A percentile compares a stretch with the other conserved stretches of the same genome.
These are phyloP conservation scores for Ophiobolus disseminans DNA, from an alignment of 2,329 filamentous ascomycete species.

Conservation along the genomic window DNA sequence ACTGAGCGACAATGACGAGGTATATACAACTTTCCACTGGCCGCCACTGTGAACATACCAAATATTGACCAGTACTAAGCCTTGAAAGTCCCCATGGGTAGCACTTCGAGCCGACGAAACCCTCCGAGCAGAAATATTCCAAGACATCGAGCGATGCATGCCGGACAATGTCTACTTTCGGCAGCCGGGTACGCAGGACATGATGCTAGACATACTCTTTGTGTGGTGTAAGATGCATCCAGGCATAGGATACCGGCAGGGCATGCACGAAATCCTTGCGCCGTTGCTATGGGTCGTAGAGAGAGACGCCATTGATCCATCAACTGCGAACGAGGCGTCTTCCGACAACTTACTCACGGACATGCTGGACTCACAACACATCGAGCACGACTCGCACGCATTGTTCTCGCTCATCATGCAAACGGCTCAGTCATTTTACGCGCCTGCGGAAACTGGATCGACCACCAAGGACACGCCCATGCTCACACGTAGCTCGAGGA, in stretches of 20 bases:
- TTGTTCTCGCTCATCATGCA: conserved; percentile 90
- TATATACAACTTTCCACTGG: conserved; percentile 46
- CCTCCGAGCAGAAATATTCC: conserved; percentile 85
- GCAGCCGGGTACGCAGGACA: conserved; percentile 75
- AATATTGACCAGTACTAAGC: conserved; percentile 58
- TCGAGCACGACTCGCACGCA: conserved; percentile 91
- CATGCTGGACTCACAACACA: conserved; percentile 72
- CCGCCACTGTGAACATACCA: conserved; percentile 28
- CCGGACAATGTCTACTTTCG: conserved; percentile 93
- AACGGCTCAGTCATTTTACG: conserved; percentile 84
- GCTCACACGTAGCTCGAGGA: conserved; percentile 81
- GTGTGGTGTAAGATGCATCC: conserved; percentile 94
- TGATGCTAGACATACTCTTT: conserved; percentile 88
- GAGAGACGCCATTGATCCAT: conserved; percentile 73
- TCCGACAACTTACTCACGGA: conserved; percentile 39
- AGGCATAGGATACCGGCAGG: conserved; percentile 89
- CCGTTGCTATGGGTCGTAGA: conserved; percentile 86
- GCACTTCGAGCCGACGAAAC: conserved; percentile 84
- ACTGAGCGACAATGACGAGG: conserved; percentile 79
- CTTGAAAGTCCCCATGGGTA: conserved; percentile 84
- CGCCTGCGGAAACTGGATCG: conserved; percentile 60
- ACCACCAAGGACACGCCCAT: conserved; percentile 67
- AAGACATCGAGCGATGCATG: conserved; percentile 90
- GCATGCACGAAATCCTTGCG: conserved; percentile 96
- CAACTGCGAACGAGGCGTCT: conserved; percentile 29